phyloP scores from a whole-genome alignment of 768 basidiomycete genomes.

The Termitomyces titanicus region DNA sequence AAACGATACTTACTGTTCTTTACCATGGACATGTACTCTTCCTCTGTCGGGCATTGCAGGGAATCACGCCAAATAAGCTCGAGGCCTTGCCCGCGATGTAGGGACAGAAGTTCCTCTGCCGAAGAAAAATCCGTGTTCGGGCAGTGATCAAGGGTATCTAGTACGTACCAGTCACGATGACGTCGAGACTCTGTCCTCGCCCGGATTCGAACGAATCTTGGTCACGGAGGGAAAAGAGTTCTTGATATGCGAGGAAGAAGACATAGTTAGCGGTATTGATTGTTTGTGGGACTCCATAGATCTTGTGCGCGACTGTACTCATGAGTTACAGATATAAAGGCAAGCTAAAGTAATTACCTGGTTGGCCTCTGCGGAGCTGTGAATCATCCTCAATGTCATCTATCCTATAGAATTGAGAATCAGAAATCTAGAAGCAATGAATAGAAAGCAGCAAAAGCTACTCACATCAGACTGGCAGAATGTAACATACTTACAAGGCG shows the following conservation, averaged over 20 bases:
- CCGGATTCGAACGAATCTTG: slow-evolving; percentile 11
- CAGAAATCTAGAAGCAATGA: too few species aligned
- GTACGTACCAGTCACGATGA: slow-evolving; percentile 67
- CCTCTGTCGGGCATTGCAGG: slow-evolving; percentile 87
- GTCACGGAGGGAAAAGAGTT: slow-evolving; percentile 61
- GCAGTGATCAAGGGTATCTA: background rate
- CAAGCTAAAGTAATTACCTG: slow-evolving; percentile 42
- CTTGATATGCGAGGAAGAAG: slow-evolving; percentile 90
- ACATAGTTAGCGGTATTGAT: slow-evolving; percentile 98
- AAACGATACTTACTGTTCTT: slow-evolving; percentile 69
- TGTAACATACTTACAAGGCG: slow-evolving; percentile 92
- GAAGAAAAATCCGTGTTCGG: background rate
- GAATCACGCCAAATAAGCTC: slow-evolving; percentile 95
- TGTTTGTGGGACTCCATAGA: slow-evolving; percentile 94
- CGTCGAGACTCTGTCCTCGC: slow-evolving; percentile 50
- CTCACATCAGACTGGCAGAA: slow-evolving; percentile 86
- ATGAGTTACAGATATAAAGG: too few species aligned
- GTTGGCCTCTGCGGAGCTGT: slow-evolving; percentile 79
- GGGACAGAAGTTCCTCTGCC: slow-evolving; percentile 67
- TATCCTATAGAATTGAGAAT: slow-evolving; percentile 46
- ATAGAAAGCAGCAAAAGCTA: background rate
- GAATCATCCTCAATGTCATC: slow-evolving; percentile 95
- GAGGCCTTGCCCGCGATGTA: slow-evolving; percentile 93
- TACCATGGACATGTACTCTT: slow-evolving; percentile 95
- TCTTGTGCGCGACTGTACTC: slow-evolving; percentile 79